Evolutionary conservation across 164 flowering plant genomes (phyloP).

Genomic region (Annona cherimola): DNA sequence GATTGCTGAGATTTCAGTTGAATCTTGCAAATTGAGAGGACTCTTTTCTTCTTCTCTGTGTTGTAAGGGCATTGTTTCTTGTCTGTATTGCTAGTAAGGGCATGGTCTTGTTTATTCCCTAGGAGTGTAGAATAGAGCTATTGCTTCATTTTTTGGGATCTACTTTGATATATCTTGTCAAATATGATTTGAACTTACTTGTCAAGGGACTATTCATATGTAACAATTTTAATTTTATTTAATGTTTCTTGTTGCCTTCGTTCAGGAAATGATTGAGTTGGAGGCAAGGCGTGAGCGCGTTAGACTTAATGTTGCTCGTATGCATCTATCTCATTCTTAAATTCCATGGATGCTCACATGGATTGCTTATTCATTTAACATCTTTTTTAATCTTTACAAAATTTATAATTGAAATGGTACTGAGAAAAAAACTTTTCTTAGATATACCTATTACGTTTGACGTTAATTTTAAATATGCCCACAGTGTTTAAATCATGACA

Average conservation of each 20-base stretch:
- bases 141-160: not conserved
- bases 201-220: not conserved
- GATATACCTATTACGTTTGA: too few species aligned
- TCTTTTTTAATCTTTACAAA: not conserved
- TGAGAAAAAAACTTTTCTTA: not conserved
- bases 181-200: not conserved
- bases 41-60: too few species aligned
- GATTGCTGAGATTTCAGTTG: too few species aligned
- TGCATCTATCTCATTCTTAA: slow-evolving; percentile 21
- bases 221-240: too few species aligned
- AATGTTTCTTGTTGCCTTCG: not conserved
- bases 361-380: not conserved
- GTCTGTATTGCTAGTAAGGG: too few species aligned
- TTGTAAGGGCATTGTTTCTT: too few species aligned
- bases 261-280: slow-evolving; percentile 77
- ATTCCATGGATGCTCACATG: not conserved
- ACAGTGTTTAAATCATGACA: too few species aligned
- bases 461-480: too few species aligned
- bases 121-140: not conserved
- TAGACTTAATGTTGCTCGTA: slow-evolving; percentile 78
- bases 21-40: too few species aligned
- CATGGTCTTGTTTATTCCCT: too few species aligned
- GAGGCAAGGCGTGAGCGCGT: slow-evolving; percentile 86
- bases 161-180: not conserved
- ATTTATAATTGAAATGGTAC: not conserved